Conservation (phyloP, 2,329 filamentous ascomycete genomes). For the Lasiodiplodia gonubiensis region DNA sequence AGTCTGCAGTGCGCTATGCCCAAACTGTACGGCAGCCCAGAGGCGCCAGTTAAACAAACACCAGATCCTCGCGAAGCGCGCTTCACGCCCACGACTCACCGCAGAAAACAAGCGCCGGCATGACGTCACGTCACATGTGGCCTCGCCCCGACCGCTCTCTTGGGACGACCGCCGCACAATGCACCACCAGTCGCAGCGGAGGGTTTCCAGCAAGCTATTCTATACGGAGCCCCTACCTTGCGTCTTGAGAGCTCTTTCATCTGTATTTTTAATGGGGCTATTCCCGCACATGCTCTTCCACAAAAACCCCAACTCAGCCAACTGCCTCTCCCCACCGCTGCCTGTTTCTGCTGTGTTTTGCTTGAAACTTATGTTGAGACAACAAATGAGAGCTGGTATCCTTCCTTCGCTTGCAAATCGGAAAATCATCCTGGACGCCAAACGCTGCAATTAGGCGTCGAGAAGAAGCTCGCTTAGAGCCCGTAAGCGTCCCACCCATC, state of each 20-base stretch:
- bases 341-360: conserved; percentile 19
- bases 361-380: conserved; percentile 20
- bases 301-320: not conserved
- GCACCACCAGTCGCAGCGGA: not conserved
- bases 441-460: conserved; percentile 16
- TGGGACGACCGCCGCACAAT: not conserved
- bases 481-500: conserved; percentile 73
- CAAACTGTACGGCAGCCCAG: conserved; percentile 10
- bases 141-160: not conserved
- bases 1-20: conserved; percentile 21
- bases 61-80: not conserved
- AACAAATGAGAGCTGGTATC: conserved; percentile 29
- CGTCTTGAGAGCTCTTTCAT: not conserved
- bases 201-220: conserved; percentile 14
- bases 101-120: not conserved
- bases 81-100: not conserved
- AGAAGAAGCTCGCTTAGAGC: conserved; percentile 48
- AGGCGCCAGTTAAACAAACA: conserved; percentile 8
- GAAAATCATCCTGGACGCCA: conserved; percentile 22
- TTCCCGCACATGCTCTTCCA: conserved; percentile 16
- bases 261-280: conserved; percentile 15
- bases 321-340: conserved; percentile 4
- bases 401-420: conserved; percentile 25
- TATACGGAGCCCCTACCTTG: conserved; percentile 4
- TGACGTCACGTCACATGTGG: conserved; percentile 20